These are phyloP conservation scores for Coffea eugenioides DNA, from an alignment of 257 asterid genomes.

Conservation along the genomic window DNA sequence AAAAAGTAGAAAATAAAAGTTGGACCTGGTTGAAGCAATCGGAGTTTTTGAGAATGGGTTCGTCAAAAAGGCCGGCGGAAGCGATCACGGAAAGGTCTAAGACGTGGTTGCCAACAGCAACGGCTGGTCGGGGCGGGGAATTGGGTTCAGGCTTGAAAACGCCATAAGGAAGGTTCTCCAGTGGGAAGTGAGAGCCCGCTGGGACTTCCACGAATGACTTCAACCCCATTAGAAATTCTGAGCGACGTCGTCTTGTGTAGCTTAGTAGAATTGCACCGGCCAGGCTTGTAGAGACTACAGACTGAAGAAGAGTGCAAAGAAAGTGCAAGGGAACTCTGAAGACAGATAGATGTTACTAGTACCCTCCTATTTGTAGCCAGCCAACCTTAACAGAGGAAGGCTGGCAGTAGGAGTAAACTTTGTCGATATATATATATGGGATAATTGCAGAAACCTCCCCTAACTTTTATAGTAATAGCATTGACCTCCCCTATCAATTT, in stretches of 20 bases:
- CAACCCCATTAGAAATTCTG: conserved; percentile 40
- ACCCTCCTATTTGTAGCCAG: neutral
- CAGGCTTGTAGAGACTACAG: neutral
- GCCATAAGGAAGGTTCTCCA: conserved; percentile 95
- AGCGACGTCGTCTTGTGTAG: neutral
- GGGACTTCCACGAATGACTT: conserved; percentile 73
- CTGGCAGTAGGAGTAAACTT: no score
- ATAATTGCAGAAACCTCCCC: no score
- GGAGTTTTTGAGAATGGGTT: conserved; percentile 55
- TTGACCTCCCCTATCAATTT: no score
- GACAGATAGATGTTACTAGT: neutral
- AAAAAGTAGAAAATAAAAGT: conserved; percentile 1
- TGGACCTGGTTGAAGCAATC: conserved; percentile 78
- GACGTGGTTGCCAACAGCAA: conserved; percentile 76
- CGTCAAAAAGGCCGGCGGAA: conserved; percentile 74
- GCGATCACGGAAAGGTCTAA: conserved; percentile 72
- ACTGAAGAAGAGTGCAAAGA: neutral
- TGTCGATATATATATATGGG: neutral
- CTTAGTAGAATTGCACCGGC: neutral
- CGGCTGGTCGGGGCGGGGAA: conserved; percentile 72
- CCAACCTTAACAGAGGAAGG: neutral
- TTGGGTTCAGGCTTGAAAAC: conserved; percentile 61
- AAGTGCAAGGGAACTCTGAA: neutral
- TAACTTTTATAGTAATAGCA: no score
- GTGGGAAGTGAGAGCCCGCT: conserved; percentile 88